These are phyloP conservation scores for Mariannaea elegans DNA, from an alignment of 2,329 filamentous ascomycete genomes.

Conservation along the genomic window DNA sequence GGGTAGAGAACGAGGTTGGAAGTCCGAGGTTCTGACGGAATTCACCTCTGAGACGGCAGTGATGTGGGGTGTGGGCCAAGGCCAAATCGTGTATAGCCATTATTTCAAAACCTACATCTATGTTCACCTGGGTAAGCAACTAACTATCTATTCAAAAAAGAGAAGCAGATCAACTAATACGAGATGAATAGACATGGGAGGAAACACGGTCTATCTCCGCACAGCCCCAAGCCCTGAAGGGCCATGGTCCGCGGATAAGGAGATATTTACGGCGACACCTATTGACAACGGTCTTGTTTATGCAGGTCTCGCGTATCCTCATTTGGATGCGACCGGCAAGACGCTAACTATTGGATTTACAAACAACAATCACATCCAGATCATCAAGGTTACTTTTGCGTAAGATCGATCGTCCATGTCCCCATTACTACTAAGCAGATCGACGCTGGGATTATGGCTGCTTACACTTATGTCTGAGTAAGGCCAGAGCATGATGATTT, in stretches of 20 bases:
- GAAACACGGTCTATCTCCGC: slow-evolving; percentile 23
- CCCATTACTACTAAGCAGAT: not conserved
- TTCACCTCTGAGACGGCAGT: slow-evolving; percentile 49
- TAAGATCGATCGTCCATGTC: not conserved
- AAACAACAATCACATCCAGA: slow-evolving; percentile 50
- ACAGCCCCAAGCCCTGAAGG: slow-evolving; percentile 42
- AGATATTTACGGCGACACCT: slow-evolving; percentile 45
- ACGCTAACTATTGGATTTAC: slow-evolving; percentile 51
- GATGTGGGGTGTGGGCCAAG: slow-evolving; percentile 50
- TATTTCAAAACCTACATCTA: slow-evolving; percentile 48
- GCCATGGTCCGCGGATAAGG: slow-evolving; percentile 48
- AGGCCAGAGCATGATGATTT: no score
- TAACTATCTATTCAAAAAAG: not conserved
- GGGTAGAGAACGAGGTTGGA: slow-evolving; percentile 50
- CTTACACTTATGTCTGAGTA: not conserved
- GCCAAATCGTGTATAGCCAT: slow-evolving; percentile 49
- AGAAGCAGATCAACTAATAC: not conserved
- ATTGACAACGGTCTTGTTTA: slow-evolving; percentile 45
- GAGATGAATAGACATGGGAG: not conserved
- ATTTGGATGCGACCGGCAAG: slow-evolving; percentile 46
- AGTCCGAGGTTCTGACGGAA: slow-evolving; percentile 38
- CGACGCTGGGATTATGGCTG: not conserved
- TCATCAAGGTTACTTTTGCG: slow-evolving; percentile 45
- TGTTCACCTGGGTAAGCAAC: slow-evolving; percentile 41
- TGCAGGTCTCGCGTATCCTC: slow-evolving; percentile 50